Conservation (phyloP, 805 yeast genomes). For the Candida sonorensis region DNA sequence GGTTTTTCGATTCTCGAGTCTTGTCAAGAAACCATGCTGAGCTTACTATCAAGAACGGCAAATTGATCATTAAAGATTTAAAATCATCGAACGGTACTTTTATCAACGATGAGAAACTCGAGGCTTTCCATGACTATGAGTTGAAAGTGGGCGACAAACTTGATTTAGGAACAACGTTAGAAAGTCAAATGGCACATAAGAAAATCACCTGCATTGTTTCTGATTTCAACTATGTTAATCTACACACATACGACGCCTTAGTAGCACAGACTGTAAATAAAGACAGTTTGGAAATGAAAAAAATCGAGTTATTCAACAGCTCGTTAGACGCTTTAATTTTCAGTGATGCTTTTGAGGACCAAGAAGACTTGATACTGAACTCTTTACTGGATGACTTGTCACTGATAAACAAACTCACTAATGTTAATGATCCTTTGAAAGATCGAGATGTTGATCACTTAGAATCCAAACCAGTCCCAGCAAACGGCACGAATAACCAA, state of each 20-base stretch:
- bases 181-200: slow-evolving; percentile 61
- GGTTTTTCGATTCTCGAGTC: slow-evolving; percentile 91
- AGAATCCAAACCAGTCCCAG: too few species aligned
- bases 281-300: slow-evolving; percentile 21
- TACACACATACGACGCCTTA: slow-evolving; percentile 22
- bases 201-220: slow-evolving; percentile 83
- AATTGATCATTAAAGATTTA: slow-evolving; percentile 72
- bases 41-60: slow-evolving; percentile 58
- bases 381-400: slow-evolving; percentile 24
- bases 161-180: slow-evolving; percentile 91
- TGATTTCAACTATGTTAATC: slow-evolving; percentile 53
- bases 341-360: slow-evolving; percentile 29
- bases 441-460: too few species aligned
- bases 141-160: slow-evolving; percentile 76
- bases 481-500: slow-evolving; percentile 45
- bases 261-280: slow-evolving; percentile 20
- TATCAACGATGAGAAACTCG: slow-evolving; percentile 68
- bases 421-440: background rate
- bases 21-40: slow-evolving; percentile 92
- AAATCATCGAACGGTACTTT: slow-evolving; percentile 94
- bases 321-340: slow-evolving; percentile 30
- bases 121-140: slow-evolving; percentile 55
- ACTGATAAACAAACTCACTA: slow-evolving; percentile 3
- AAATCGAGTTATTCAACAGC: slow-evolving; percentile 26
- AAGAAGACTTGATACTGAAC: slow-evolving; percentile 22